Conservation (phyloP, 129 eudicot species). For the Kitagawia praeruptora region DNA sequence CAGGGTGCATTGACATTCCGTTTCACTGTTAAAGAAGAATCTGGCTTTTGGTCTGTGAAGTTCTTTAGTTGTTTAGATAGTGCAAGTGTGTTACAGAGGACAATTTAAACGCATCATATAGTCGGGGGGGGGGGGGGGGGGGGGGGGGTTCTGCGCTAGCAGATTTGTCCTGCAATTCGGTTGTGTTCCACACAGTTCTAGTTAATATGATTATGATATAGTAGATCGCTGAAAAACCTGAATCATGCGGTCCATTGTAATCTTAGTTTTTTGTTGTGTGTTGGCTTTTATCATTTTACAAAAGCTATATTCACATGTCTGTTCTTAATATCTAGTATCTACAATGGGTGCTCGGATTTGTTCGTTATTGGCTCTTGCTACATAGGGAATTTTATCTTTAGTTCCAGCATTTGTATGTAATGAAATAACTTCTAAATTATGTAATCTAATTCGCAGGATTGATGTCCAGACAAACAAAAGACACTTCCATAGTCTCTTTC, state of each 20-base stretch:
- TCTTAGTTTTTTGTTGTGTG: neutral
- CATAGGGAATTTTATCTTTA: neutral
- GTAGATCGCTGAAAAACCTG: neutral
- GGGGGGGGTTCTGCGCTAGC: neutral
- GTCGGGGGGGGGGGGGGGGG: no score
- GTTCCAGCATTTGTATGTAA: neutral
- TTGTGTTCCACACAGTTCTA: neutral
- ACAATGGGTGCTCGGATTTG: neutral
- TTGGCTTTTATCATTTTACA: neutral
- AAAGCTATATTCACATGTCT: neutral
- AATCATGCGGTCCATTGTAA: neutral
- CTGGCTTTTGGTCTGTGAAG: neutral
- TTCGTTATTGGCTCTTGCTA: neutral
- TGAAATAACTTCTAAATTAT: neutral
- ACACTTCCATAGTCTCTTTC: slow-evolving; percentile 76
- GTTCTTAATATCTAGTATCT: no score
- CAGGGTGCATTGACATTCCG: neutral
- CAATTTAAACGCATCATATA: neutral
- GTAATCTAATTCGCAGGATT: slow-evolving; percentile 45
- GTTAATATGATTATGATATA: neutral
- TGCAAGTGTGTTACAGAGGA: neutral
- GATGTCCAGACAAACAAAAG: slow-evolving; percentile 86
- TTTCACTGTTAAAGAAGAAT: neutral
- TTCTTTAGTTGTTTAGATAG: neutral
- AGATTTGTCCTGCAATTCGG: neutral